phyloP scores from a whole-genome alignment of 768 basidiomycete genomes.

The Xerocomellus intermedius region DNA sequence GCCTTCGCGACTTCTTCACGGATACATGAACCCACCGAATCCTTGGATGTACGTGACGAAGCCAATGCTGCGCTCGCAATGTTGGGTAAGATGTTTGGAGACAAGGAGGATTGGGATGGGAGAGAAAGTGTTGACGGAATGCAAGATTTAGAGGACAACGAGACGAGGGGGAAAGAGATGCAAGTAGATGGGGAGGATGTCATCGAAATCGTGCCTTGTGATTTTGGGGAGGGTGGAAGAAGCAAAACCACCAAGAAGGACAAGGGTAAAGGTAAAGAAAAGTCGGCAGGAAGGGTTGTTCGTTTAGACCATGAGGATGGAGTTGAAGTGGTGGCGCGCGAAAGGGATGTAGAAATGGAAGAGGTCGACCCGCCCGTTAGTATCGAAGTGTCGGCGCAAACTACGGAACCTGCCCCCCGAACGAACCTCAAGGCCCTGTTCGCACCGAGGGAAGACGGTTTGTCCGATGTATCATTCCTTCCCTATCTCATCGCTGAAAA shows the following conservation, averaged over 20 bases:
- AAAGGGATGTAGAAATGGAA: slow-evolving; percentile 14
- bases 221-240: not conserved
- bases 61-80: slow-evolving; percentile 30
- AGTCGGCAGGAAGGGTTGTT: not conserved
- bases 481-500: not conserved
- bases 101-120: slow-evolving; percentile 58
- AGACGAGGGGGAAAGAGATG: not conserved
- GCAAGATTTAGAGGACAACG: slow-evolving; percentile 35
- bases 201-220: no score
- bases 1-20: not conserved
- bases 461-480: slow-evolving; percentile 9
- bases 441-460: slow-evolving; percentile 65
- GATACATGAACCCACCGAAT: not conserved
- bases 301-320: not conserved
- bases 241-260: not conserved
- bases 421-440: slow-evolving; percentile 70
- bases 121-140: slow-evolving; percentile 58
- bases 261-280: slow-evolving; percentile 27
- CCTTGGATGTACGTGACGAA: slow-evolving; percentile 14
- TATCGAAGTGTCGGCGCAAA: not conserved
- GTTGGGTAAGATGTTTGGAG: slow-evolving; percentile 53
- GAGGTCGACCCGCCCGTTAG: not conserved
- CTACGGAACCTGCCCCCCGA: not conserved
- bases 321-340: not conserved
- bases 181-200: slow-evolving; percentile 10